Evolutionary conservation across 768 basidiomycete species (phyloP).

Genomic region (Boletus huronensis): DNA sequence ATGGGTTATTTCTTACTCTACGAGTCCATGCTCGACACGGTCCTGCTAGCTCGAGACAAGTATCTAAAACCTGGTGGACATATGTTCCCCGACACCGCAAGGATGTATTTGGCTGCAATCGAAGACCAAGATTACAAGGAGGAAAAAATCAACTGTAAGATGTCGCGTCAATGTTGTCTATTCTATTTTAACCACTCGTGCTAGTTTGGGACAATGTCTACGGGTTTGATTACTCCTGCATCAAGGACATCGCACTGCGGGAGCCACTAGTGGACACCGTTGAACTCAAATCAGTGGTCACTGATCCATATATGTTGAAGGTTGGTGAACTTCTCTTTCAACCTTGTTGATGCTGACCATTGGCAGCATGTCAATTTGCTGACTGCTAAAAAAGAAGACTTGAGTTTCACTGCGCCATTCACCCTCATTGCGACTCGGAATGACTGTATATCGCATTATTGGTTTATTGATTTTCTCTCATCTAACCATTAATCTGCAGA

Average conservation of each 20-base stretch:
- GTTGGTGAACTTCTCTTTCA: constrained; percentile 36
- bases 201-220: constrained; percentile 99
- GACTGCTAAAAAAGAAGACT: constrained; percentile 93
- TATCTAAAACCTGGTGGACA: constrained; percentile 89
- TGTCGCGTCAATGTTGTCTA: not conserved
- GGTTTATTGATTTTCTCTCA: not conserved
- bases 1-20: constrained; percentile 99
- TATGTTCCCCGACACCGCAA: constrained; percentile 95
- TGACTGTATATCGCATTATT: constrained; percentile 66
- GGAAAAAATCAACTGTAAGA: constrained; percentile 94
- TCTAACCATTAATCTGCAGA: constrained; percentile 45
- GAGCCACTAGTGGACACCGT: constrained; percentile 99
- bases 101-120: constrained; percentile 91
- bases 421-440: constrained; percentile 77
- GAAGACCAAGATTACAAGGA: constrained; percentile 99
- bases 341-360: constrained; percentile 3
- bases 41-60: constrained; percentile 93
- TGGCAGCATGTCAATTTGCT: constrained; percentile 82
- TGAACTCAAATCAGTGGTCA: constrained; percentile 91
- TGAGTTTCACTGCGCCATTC: constrained; percentile 82
- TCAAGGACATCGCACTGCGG: constrained; percentile 95
- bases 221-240: constrained; percentile 98
- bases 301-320: constrained; percentile 88
- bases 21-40: constrained; percentile 99
- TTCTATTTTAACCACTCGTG: constrained; percentile 2